Conservation (phyloP, 768 basidiomycete species). For the Leccinum variicolor region DNA sequence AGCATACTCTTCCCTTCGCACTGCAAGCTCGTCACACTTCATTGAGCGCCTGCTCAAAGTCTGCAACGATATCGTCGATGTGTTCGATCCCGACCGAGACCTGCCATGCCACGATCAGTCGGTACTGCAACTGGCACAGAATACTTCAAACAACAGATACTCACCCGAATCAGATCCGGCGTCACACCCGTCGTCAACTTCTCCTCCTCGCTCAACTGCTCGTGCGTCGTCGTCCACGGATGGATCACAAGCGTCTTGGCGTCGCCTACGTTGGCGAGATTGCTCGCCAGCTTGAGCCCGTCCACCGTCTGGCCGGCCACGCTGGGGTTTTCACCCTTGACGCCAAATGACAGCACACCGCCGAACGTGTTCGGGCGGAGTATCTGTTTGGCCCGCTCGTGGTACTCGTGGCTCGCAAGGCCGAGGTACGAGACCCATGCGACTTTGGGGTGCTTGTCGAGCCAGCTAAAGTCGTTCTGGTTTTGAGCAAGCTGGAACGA, state of each 20-base stretch:
- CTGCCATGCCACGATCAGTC: conserved; percentile 15
- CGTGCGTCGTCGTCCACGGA: conserved; percentile 57
- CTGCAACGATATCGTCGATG: conserved; percentile 45
- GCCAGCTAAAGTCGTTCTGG: conserved; percentile 33
- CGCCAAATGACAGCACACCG: conserved; percentile 76
- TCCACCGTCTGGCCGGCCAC: conserved; percentile 65
- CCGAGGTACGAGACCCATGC: conserved; percentile 82
- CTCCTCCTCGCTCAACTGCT: conserved; percentile 50
- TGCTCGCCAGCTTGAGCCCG: conserved; percentile 62
- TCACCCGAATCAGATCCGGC: conserved; percentile 53
- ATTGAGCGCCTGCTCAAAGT: conserved; percentile 41
- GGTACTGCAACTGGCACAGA: too few relatives aligned
- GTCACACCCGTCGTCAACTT: conserved; percentile 49
- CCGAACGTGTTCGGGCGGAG: conserved; percentile 56
- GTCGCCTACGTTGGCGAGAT: conserved; percentile 71
- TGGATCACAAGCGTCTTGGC: conserved; percentile 63
- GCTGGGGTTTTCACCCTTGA: conserved; percentile 42
- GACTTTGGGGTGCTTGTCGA: conserved; percentile 62
- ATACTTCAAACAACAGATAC: conserved; percentile 9
- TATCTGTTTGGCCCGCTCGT: conserved; percentile 54
- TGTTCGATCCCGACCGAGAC: conserved; percentile 45
- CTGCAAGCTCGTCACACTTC: background rate
- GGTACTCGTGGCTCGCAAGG: conserved; percentile 55
- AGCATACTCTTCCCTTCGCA: background rate
- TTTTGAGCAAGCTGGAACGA: background rate